These are phyloP conservation scores for Cyclotella kingstonii DNA, from an alignment of 108 stramenopile species.

Conservation along the genomic window DNA sequence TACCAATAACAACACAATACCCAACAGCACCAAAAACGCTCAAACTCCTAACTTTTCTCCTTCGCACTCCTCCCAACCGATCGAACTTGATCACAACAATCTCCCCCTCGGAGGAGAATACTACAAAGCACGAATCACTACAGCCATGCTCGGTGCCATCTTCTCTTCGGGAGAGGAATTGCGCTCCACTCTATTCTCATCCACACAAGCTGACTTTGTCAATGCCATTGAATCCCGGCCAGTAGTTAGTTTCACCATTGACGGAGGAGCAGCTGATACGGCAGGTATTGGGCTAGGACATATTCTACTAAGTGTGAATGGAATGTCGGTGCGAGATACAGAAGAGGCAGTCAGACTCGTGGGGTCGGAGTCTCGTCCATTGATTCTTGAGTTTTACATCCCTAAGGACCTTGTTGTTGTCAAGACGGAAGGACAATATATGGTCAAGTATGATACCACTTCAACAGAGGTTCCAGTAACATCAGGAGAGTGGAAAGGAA, in stretches of 20 bases:
- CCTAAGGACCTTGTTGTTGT: conserved; percentile 21
- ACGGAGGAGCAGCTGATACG: conserved; percentile 26
- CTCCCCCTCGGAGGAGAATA: conserved; percentile 37
- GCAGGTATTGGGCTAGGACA: conserved; percentile 31
- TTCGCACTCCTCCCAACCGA: not conserved
- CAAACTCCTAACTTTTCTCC: not conserved
- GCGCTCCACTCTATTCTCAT: conserved; percentile 14
- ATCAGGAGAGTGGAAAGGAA: conserved; percentile 38
- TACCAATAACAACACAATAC: not conserved
- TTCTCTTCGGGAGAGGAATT: conserved; percentile 34
- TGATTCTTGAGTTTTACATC: conserved; percentile 26
- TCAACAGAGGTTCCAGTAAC: conserved; percentile 17
- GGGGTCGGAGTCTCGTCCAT: conserved; percentile 18
- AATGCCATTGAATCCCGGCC: conserved; percentile 29
- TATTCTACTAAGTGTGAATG: conserved; percentile 28
- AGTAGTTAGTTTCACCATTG: conserved; percentile 22
- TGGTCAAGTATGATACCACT: conserved; percentile 40
- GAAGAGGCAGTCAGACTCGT: conserved; percentile 16
- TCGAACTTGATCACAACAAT: conserved; percentile 22
- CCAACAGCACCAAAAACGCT: not conserved
- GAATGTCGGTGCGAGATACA: conserved; percentile 5
- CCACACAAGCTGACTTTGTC: conserved; percentile 13
- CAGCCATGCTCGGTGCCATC: conserved; percentile 32
- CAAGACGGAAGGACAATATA: conserved; percentile 16
- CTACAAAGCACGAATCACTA: conserved; percentile 34